Base-by-base conservation (phyloP, 2,329 filamentous ascomycete species). In the Trichoderma endophyticum region DNA sequence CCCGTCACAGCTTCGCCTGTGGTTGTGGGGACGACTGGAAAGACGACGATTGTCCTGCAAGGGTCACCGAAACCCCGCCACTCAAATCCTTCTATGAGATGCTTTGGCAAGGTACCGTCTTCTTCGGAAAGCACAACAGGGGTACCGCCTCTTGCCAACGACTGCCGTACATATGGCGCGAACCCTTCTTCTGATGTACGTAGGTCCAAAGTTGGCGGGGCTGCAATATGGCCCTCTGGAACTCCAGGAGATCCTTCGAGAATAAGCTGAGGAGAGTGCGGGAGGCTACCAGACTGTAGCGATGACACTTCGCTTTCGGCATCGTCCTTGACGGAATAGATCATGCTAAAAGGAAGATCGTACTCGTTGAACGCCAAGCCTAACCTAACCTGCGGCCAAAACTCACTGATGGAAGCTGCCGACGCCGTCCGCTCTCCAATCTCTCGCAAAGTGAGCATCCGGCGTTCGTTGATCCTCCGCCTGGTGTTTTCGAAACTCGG, bases 401-500 rank as follows among this genome's bases (percentile, higher is more conserved):
- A 95, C 12, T 84, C 85, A 77, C 89, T 90, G 2, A 95, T 86
- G 73, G 92, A 91, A 62, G 91, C 86, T n/a, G 93, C 92, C 18
- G 88, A 84, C 2, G 91, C 89, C 5, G 92, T 94, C 72, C 87
- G 89, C 80, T 95, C 92, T 64, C 93, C 92, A 59, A 95, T 89
- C 78, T 95, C 92, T 54, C 92, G 87, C 48, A 96, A 82, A 0
- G 92, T 94, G 30, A 93, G 84, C 93, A 95, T 95, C 61, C 93
- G 87, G 70, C 93, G 85, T 81, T 95, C 93, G 3, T 91, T 92
- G 73, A 96, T 90, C 77, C 93, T 93, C 24, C 92, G 87, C 26
- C 92, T 83, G 1, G 93, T 96, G 77, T 94, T 94, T 75, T 96
- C 93, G 75, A 95, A 95, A 0, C 91, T 88, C 3, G 93, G 92